These are phyloP conservation scores for Suillus occidentalis DNA, from an alignment of 768 basidiomycete genomes.

Conservation along the genomic window DNA sequence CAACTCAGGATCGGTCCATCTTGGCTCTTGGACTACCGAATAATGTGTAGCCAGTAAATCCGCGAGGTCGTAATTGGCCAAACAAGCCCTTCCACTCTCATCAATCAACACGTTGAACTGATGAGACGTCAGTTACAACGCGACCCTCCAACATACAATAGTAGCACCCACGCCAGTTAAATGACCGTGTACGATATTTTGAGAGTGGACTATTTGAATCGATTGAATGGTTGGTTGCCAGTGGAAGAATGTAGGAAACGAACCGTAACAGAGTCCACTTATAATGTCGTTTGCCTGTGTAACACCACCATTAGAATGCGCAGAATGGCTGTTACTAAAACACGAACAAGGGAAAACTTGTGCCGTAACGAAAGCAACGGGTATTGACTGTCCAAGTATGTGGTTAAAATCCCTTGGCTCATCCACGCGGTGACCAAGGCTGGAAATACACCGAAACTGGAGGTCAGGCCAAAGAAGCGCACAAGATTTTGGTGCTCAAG, in stretches of 20 bases:
- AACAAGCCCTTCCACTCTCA: background rate
- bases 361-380: background rate
- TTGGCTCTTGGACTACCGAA: background rate
- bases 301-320: background rate
- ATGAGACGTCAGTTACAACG: background rate
- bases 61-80: slow-evolving; percentile 5
- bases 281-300: slow-evolving; percentile 40
- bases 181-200: slow-evolving; percentile 7
- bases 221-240: background rate
- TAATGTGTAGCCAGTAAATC: background rate
- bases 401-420: slow-evolving; percentile 38
- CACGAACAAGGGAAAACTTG: slow-evolving; percentile 32
- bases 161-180: slow-evolving; percentile 5
- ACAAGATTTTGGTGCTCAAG: slow-evolving; percentile 40
- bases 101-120: slow-evolving; percentile 13
- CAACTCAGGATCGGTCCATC: slow-evolving; percentile 12
- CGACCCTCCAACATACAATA: background rate
- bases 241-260: slow-evolving; percentile 8
- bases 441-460: slow-evolving; percentile 35
- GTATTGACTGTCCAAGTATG: slow-evolving; percentile 38
- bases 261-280: slow-evolving; percentile 40
- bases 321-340: background rate
- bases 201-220: slow-evolving; percentile 5
- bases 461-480: slow-evolving; percentile 35
- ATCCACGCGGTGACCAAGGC: slow-evolving; percentile 45